A percentile compares a stretch with the other conserved stretches of the same genome.
Conservation (phyloP, 2,329 filamentous ascomycete genomes). For the Botrytis fabae region DNA sequence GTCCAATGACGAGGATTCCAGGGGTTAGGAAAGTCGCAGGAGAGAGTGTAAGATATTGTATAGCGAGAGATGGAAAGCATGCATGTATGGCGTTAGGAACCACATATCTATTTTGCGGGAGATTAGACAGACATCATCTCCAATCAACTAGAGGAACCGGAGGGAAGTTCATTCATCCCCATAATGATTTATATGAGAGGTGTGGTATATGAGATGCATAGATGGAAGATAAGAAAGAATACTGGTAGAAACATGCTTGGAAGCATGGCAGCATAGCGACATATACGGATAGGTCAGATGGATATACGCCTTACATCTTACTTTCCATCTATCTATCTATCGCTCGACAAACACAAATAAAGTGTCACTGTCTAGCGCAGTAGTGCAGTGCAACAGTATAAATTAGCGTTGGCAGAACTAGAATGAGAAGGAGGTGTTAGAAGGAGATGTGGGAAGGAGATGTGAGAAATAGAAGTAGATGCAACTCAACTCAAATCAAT, state of each 20-base stretch:
- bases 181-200: not conserved
- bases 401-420: too few species aligned
- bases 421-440: too few species aligned
- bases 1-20: not conserved
- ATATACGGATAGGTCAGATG: not conserved
- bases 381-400: too few species aligned
- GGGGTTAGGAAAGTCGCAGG: not conserved
- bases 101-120: not conserved
- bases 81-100: not conserved
- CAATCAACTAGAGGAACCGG: not conserved
- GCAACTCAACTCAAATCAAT: not conserved
- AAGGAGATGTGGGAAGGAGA: too few species aligned
- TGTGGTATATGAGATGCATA: not conserved
- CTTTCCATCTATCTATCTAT: not conserved
- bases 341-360: not conserved
- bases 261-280: not conserved
- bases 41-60: conserved; percentile 7
- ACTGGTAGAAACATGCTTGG: not conserved
- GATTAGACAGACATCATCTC: not conserved
- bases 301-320: not conserved
- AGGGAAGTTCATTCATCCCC: not conserved
- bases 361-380: not conserved
- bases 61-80: not conserved
- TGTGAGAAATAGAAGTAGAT: not conserved
- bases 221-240: not conserved